These are phyloP conservation scores for Trametes punicea DNA, from an alignment of 768 basidiomycete species.

Conservation along the genomic window DNA sequence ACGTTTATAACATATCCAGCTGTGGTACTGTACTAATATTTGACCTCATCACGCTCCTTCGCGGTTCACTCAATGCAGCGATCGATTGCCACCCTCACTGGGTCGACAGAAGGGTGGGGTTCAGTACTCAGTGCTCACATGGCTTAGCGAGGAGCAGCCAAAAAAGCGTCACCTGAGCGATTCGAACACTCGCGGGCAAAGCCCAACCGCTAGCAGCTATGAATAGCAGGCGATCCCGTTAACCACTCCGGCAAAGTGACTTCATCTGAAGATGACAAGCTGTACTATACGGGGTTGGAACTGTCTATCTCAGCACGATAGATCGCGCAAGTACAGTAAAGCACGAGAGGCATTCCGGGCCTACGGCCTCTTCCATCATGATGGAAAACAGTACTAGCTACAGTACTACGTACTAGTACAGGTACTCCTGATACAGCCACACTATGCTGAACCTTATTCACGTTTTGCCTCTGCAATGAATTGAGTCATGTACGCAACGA, in stretches of 20 bases:
- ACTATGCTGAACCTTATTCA: neutral
- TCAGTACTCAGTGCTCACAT: too few species aligned
- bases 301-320: neutral
- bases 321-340: too few species aligned
- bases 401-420: constrained; percentile 1
- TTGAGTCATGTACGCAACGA: constrained; percentile 29
- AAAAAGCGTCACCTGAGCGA: constrained; percentile 58
- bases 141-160: neutral
- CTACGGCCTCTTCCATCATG: too few species aligned
- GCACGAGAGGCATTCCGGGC: too few species aligned
- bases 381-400: neutral
- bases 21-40: too few species aligned
- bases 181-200: constrained; percentile 62
- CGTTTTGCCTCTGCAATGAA: constrained; percentile 22
- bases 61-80: too few species aligned
- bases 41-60: too few species aligned
- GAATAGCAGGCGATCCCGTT: constrained; percentile 51
- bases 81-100: too few species aligned
- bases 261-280: neutral
- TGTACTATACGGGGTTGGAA: neutral
- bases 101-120: too few species aligned
- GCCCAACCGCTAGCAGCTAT: constrained; percentile 47
- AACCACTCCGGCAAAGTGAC: constrained; percentile 97
- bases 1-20: too few species aligned
- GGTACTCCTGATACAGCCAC: neutral